Conservation (phyloP, 805 yeast species). For the Metschnikowia continentalis region DNA sequence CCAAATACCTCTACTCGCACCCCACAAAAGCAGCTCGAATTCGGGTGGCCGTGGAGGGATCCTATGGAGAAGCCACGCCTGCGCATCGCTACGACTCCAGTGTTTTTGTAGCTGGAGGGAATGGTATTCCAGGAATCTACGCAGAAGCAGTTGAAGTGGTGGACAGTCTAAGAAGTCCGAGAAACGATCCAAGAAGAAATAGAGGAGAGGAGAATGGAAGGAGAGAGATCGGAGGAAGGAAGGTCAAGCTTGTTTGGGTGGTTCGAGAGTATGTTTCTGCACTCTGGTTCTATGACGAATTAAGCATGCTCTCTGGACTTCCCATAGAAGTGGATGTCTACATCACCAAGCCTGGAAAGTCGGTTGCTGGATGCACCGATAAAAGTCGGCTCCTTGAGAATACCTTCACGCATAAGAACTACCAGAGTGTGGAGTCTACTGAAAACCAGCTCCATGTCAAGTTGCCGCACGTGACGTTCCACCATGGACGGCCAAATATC, state of each 20-base stretch:
- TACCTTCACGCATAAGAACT: slow-evolving; percentile 9
- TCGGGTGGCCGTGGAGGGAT: slow-evolving; percentile 36
- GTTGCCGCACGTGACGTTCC: slow-evolving; percentile 11
- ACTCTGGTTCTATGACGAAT: slow-evolving; percentile 46
- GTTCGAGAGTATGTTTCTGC: slow-evolving; percentile 51
- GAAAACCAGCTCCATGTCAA: slow-evolving; percentile 5
- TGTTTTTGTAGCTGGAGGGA: slow-evolving; percentile 39
- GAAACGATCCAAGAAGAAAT: too few species aligned
- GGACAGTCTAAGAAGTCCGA: not conserved
- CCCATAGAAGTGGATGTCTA: slow-evolving; percentile 24
- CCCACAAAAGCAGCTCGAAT: slow-evolving; percentile 18
- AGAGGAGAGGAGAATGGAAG: too few species aligned
- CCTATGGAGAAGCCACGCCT: slow-evolving; percentile 35
- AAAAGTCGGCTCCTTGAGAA: slow-evolving; percentile 10
- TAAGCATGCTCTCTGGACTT: slow-evolving; percentile 23
- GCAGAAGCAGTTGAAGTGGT: slow-evolving; percentile 25
- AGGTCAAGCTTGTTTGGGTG: slow-evolving; percentile 56
- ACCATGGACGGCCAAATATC: slow-evolving; percentile 15
- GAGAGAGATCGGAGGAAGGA: too few species aligned
- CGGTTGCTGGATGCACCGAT: slow-evolving; percentile 2
- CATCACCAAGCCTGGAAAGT: slow-evolving; percentile 8
- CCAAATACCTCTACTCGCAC: slow-evolving; percentile 17
- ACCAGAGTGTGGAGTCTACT: slow-evolving; percentile 4
- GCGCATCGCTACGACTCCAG: slow-evolving; percentile 26
- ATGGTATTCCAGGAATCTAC: slow-evolving; percentile 40